phyloP scores from a whole-genome alignment of 306 rosid genomes.

The Potentilla sterilis region DNA sequence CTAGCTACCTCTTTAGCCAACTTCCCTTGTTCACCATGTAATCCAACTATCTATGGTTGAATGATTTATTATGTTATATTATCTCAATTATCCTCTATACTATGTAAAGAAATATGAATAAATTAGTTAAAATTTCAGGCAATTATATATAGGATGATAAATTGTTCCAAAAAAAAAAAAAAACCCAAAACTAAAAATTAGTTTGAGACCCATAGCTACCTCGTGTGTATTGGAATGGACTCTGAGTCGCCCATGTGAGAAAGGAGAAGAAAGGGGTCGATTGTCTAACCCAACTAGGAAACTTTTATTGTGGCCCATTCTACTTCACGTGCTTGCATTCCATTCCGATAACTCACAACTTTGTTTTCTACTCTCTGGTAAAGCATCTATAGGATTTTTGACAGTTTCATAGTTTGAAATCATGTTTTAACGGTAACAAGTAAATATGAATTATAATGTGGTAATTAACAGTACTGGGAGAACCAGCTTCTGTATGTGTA shows the following conservation, averaged over 20 bases:
- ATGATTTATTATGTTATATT: too few relatives aligned
- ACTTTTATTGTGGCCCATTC: slow-evolving; percentile 19
- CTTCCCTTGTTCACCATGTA: neutral
- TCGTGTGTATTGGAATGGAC: neutral
- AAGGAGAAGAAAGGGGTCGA: slow-evolving; percentile 22
- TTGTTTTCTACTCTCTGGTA: neutral
- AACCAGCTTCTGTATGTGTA: neutral
- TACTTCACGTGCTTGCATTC: neutral
- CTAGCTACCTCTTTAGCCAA: neutral
- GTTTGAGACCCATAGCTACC: neutral
- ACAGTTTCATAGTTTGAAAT: neutral
- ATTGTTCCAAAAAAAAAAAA: too few relatives aligned
- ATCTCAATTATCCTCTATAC: too few relatives aligned
- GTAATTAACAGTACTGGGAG: neutral
- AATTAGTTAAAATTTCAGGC: too few relatives aligned
- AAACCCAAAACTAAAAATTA: neutral
- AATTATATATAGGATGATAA: too few relatives aligned
- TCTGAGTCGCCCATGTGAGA: slow-evolving; percentile 27
- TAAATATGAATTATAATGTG: neutral
- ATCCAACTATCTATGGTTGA: neutral
- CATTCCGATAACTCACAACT: neutral
- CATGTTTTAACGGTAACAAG: neutral
- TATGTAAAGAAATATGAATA: too few relatives aligned
- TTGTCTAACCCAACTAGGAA: slow-evolving; percentile 43
- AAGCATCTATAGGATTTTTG: neutral